Evolutionary conservation across 1,284 basidiomycete genomes (phyloP).

Genomic region (Stygiomarasmius scandens): DNA sequence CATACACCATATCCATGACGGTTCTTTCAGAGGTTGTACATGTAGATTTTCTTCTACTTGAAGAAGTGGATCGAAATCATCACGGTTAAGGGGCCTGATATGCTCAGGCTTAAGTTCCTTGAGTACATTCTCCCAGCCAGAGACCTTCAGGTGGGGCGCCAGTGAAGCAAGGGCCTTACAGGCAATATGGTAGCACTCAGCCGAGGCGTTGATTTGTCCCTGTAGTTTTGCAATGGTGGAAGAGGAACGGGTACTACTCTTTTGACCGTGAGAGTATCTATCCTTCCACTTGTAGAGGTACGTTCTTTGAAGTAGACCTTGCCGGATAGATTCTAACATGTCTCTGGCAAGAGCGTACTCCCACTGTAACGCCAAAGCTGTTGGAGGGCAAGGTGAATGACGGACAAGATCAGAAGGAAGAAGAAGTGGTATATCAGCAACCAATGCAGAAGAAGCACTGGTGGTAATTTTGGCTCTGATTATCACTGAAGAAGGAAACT

Average conservation of each 20-base stretch:
- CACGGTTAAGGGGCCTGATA: background rate
- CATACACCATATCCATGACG: slow-evolving; percentile 2
- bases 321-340: background rate
- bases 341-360: background rate
- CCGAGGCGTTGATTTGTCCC: background rate
- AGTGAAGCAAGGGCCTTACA: background rate
- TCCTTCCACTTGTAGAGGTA: background rate
- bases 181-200: background rate
- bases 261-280: background rate
- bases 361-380: background rate
- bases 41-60: background rate
- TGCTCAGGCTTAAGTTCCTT: background rate
- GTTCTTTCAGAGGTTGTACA: background rate
- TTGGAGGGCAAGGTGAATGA: too few relatives aligned
- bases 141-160: background rate
- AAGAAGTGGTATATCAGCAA: background rate
- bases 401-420: background rate
- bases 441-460: background rate
- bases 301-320: background rate
- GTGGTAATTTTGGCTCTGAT: background rate
- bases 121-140: background rate
- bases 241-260: background rate
- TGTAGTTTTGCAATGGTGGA: background rate
- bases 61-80: background rate
- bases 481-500: background rate